These are phyloP conservation scores for Kurtzmaniella natalensis DNA, from an alignment of 1,139 yeast species.

Conservation along the genomic window DNA sequence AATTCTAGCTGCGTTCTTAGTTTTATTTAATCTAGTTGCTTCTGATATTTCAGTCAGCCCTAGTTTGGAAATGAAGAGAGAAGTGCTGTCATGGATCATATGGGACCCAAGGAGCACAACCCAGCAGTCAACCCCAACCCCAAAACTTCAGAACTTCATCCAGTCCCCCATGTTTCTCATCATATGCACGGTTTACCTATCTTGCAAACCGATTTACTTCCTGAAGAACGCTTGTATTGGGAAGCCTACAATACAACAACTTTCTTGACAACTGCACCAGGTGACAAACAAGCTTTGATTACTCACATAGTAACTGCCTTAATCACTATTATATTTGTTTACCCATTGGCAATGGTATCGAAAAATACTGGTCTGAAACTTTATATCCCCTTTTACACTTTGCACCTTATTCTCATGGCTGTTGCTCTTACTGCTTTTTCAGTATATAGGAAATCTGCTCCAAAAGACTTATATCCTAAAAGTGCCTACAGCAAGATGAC, in stretches of 20 bases:
- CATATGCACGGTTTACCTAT: slow-evolving; percentile 76
- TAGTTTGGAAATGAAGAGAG: no score
- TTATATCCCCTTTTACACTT: slow-evolving; percentile 53
- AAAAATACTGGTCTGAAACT: slow-evolving; percentile 55
- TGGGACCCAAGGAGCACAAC: no score
- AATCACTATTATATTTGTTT: slow-evolving; percentile 49
- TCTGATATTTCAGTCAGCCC: no score
- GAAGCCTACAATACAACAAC: slow-evolving; percentile 73
- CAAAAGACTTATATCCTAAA: slow-evolving; percentile 66
- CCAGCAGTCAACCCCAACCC: no score
- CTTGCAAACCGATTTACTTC: slow-evolving; percentile 59
- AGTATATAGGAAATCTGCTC: slow-evolving; percentile 57
- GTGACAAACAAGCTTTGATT: slow-evolving; percentile 48
- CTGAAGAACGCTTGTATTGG: slow-evolving; percentile 78
- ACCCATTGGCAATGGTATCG: slow-evolving; percentile 68
- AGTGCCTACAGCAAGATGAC: slow-evolving; percentile 71
- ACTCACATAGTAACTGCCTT: slow-evolving; percentile 50
- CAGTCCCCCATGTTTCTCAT: slow-evolving; percentile 48
- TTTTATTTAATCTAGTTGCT: no score
- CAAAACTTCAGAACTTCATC: no score
- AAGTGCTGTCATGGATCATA: no score
- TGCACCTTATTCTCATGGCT: slow-evolving; percentile 44
- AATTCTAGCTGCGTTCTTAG: no score
- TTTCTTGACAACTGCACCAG: slow-evolving; percentile 54
- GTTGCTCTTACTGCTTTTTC: slow-evolving; percentile 56